A percentile compares a stretch with the other conserved stretches of the same genome.
phyloP scores from a whole-genome alignment of 495 filamentous ascomycete genomes.

The Elaphomyces granulatus region DNA sequence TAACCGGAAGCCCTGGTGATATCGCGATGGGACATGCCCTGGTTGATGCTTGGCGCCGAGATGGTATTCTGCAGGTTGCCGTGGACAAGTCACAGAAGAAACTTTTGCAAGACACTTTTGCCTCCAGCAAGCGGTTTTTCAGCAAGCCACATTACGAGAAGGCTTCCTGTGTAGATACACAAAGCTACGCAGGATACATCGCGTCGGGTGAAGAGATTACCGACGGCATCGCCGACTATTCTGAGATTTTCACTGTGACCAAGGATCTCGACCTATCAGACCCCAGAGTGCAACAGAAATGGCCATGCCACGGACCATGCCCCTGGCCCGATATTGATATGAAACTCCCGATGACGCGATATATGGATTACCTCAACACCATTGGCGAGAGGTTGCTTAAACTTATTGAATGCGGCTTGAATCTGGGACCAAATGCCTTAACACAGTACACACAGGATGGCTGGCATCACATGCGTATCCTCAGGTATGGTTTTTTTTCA shows the following conservation, averaged over 20 bases:
- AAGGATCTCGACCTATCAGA: slow-evolving; percentile 26
- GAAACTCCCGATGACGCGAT: slow-evolving; percentile 18
- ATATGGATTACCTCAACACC: slow-evolving; percentile 17
- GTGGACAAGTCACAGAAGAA: slow-evolving; percentile 14
- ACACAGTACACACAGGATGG: slow-evolving; percentile 25
- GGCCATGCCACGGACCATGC: slow-evolving; percentile 33
- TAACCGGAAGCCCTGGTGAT: slow-evolving; percentile 15
- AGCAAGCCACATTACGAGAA: slow-evolving; percentile 17
- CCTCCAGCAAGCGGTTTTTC: slow-evolving; percentile 26
- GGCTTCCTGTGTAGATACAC: slow-evolving; percentile 26
- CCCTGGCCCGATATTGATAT: slow-evolving; percentile 28
- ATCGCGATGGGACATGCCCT: slow-evolving; percentile 20
- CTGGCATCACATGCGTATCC: slow-evolving; percentile 32
- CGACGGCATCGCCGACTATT: slow-evolving; percentile 32
- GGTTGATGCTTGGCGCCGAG: slow-evolving; percentile 23
- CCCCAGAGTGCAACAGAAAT: slow-evolving; percentile 20
- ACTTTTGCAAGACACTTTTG: slow-evolving; percentile 15
- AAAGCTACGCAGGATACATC: slow-evolving; percentile 33
- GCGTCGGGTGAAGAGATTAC: slow-evolving; percentile 35
- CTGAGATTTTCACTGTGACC: slow-evolving; percentile 34
- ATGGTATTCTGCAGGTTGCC: slow-evolving; percentile 31
- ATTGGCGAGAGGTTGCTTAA: slow-evolving; percentile 26
- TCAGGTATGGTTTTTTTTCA: slow-evolving; percentile 9
- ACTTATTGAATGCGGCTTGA: slow-evolving; percentile 24
- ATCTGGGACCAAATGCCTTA: slow-evolving; percentile 14